phyloP scores from a whole-genome alignment of 345 rosid genomes.

The Lepidium didymum region DNA sequence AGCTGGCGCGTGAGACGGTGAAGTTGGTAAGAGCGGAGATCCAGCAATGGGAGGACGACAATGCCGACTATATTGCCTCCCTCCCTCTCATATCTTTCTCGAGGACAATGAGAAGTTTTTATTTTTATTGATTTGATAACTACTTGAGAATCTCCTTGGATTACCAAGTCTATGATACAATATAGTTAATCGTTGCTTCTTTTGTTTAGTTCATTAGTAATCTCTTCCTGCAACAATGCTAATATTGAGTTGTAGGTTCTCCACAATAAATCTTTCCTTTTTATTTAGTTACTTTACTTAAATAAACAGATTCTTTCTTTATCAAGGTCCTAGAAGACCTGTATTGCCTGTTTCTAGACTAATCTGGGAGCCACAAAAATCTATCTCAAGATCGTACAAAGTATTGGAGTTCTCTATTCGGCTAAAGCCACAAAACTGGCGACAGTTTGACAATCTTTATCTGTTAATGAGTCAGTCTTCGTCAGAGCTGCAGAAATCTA shows the following conservation, averaged over 20 bases:
- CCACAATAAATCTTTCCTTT: no score
- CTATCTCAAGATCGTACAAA: neutral
- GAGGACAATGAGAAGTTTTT: neutral
- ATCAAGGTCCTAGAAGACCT: no score
- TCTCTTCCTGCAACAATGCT: neutral
- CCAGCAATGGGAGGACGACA: constrained; percentile 25
- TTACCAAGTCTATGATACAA: neutral
- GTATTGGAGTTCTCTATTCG: neutral
- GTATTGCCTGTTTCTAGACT: neutral
- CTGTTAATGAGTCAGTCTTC: constrained; percentile 39
- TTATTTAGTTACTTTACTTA: no score
- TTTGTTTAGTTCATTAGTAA: neutral
- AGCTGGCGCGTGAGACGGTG: neutral
- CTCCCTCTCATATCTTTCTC: neutral
- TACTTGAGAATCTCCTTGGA: neutral
- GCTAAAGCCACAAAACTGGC: neutral
- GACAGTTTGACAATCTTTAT: neutral
- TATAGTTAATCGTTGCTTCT: neutral
- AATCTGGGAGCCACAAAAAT: neutral
- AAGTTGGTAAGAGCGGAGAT: constrained; percentile 12
- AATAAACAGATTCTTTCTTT: no score
- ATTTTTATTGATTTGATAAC: neutral
- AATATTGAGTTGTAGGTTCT: neutral
- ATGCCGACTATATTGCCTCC: constrained; percentile 18
- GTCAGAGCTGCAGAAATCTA: constrained; percentile 60